Percentiles rank a stretch among this genome's conserved stretches.
These are phyloP conservation scores for Rutstroemia sp. DNA, from an alignment of 2,329 filamentous ascomycete genomes.

Conservation along the genomic window DNA sequence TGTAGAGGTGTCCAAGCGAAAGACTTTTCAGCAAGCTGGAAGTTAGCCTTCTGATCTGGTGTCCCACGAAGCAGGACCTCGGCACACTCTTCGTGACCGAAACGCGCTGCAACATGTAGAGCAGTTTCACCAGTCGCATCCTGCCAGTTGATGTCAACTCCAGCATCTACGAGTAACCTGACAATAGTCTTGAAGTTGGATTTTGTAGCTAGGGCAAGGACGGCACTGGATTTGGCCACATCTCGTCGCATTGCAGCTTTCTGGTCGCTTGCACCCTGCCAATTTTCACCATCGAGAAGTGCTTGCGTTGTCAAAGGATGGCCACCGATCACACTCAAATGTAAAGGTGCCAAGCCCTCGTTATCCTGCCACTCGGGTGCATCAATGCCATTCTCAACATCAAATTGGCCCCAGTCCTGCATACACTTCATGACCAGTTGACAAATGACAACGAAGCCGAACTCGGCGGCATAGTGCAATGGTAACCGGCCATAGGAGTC, in stretches of 20 bases:
- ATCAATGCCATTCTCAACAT: constrained; percentile 80
- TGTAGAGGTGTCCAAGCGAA: constrained; percentile 96
- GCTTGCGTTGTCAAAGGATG: constrained; percentile 79
- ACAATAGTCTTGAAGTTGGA: constrained; percentile 82
- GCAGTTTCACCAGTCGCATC: constrained; percentile 85
- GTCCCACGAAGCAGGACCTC: constrained; percentile 66
- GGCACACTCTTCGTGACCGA: constrained; percentile 76
- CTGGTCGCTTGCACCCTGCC: constrained; percentile 54
- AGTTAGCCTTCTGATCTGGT: constrained; percentile 61
- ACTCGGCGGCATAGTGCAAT: constrained; percentile 90
- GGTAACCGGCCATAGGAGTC: constrained; percentile 80
- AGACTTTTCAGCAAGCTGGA: constrained; percentile 72
- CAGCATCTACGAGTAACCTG: constrained; percentile 77
- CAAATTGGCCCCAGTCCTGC: constrained; percentile 82
- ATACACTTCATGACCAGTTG: constrained; percentile 81
- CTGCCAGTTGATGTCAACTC: constrained; percentile 88
- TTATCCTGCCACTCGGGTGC: constrained; percentile 83
- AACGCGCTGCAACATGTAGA: constrained; percentile 83
- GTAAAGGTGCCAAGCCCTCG: constrained; percentile 84
- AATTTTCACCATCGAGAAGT: constrained; percentile 73
- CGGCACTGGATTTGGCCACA: constrained; percentile 77
- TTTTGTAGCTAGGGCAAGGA: constrained; percentile 80
- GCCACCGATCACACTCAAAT: constrained; percentile 86
- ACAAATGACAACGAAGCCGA: constrained; percentile 87
- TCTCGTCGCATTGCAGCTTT: constrained; percentile 59